These are phyloP conservation scores for Citrullus colocynthis DNA, from an alignment of 306 rosid genomes.

Conservation along the genomic window DNA sequence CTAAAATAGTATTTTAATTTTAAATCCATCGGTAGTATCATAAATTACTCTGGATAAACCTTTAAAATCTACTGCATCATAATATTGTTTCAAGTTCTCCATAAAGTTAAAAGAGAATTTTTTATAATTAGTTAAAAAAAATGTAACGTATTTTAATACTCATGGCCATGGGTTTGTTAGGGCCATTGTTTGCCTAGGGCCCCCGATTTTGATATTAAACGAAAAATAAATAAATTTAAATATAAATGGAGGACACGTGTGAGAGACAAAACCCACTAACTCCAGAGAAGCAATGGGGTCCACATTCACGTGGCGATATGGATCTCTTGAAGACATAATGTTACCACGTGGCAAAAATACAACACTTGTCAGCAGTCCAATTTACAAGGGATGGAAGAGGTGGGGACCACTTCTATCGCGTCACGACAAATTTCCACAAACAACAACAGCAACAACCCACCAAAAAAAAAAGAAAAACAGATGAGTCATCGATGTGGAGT, in stretches of 20 bases:
- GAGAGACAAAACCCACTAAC: neutral
- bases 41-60: too few species aligned
- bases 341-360: neutral
- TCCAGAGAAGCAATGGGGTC: neutral
- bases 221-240: neutral
- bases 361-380: neutral
- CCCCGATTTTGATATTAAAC: neutral
- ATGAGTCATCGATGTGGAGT: neutral
- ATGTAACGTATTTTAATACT: neutral
- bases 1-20: too few species aligned
- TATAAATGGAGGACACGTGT: neutral
- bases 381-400: neutral
- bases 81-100: too few species aligned
- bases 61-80: too few species aligned
- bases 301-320: neutral
- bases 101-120: too few species aligned
- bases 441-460: neutral
- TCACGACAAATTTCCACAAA: neutral
- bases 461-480: neutral
- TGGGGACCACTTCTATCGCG: neutral
- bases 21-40: too few species aligned
- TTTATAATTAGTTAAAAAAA: too few species aligned
- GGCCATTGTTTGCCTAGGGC: neutral
- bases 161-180: neutral
- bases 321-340: neutral